Conservation (phyloP, 2,329 filamentous ascomycete species). For the Talaromyces marneffei region DNA sequence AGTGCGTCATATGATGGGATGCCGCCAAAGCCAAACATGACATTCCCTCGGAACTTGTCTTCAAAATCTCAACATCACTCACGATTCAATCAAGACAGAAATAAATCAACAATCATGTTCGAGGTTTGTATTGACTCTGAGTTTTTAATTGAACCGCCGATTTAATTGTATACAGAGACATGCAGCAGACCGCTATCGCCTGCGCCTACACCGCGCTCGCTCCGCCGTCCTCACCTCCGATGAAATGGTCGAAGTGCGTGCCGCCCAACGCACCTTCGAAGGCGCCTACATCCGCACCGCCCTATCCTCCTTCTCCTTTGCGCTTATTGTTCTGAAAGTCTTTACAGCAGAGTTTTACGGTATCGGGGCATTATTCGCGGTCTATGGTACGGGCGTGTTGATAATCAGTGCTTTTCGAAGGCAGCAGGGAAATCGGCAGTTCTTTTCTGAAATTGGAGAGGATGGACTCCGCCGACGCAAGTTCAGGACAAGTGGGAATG, state of each 20-base stretch:
- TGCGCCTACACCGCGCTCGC: conserved; percentile 76
- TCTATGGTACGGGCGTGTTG: conserved; percentile 80
- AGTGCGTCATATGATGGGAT: neutral
- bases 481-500: conserved; percentile 62
- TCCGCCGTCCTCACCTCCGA: conserved; percentile 74
- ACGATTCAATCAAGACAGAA: neutral
- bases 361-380: conserved; percentile 91
- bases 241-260: conserved; percentile 90
- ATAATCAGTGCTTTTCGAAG: conserved; percentile 78
- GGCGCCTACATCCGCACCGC: conserved; percentile 94
- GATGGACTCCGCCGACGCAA: conserved; percentile 57
- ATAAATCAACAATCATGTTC: conserved; percentile 5
- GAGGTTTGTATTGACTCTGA: neutral
- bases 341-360: conserved; percentile 96
- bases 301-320: conserved; percentile 89
- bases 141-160: neutral
- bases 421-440: conserved; percentile 88
- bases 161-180: conserved; percentile 45
- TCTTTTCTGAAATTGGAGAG: conserved; percentile 60
- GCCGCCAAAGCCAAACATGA: neutral
- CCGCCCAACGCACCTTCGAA: conserved; percentile 93
- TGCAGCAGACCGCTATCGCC: conserved; percentile 66
- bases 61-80: neutral
- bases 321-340: conserved; percentile 90
- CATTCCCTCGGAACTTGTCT: neutral